Conservation (phyloP, 148 eudicot genomes). For the Salicornia ramosissima region DNA sequence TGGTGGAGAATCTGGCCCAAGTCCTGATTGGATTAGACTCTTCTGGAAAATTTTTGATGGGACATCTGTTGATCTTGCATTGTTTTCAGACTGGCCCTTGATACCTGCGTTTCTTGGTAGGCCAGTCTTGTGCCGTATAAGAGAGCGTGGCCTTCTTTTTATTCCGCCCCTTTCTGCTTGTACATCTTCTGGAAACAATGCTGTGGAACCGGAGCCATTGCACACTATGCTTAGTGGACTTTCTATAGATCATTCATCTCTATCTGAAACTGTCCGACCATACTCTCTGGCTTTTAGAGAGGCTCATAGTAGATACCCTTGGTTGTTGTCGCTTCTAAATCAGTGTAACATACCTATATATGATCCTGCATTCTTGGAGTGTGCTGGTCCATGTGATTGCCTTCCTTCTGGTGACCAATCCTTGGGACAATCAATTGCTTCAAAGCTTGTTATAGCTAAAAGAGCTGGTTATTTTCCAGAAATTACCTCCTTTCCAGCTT, state of each 20-base stretch:
- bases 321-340: conserved; percentile 77
- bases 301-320: conserved; percentile 58
- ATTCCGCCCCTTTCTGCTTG: conserved; percentile 53
- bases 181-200: conserved; percentile 28
- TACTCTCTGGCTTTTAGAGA: conserved; percentile 47
- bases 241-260: conserved; percentile 31
- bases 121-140: conserved; percentile 84
- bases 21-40: conserved; percentile 85
- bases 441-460: conserved; percentile 84
- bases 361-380: conserved; percentile 78
- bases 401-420: conserved; percentile 62
- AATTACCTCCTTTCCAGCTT: conserved; percentile 55
- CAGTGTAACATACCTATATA: conserved; percentile 86
- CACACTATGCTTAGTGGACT: conserved; percentile 33
- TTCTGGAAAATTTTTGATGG: conserved; percentile 85
- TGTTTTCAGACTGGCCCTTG: conserved; percentile 94
- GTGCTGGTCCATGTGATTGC: conserved; percentile 63
- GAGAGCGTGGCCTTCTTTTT: conserved; percentile 77
- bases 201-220: conserved; percentile 22
- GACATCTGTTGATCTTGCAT: conserved; percentile 65
- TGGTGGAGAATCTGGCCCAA: conserved; percentile 76
- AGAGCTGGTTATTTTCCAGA: conserved; percentile 79
- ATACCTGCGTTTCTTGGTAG: conserved; percentile 98
- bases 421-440: conserved; percentile 71
- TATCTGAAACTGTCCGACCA: conserved; percentile 41